A percentile compares a stretch with the other conserved stretches of the same genome.
These are phyloP conservation scores for Euphorbia peplus DNA, from an alignment of 345 rosid genomes.

Conservation along the genomic window DNA sequence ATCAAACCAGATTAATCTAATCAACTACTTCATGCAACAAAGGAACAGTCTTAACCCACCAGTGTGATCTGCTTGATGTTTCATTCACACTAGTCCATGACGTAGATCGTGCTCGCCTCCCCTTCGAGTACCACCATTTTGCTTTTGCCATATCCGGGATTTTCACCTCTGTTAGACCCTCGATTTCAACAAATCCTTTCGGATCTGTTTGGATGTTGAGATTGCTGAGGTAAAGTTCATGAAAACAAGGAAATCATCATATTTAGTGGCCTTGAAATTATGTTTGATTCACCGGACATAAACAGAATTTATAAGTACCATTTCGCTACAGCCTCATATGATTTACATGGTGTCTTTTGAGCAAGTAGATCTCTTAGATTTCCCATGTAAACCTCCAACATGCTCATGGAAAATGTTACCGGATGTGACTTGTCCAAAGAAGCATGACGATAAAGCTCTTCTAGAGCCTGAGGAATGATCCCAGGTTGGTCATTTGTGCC, in stretches of 20 bases:
- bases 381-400: slow-evolving; percentile 95
- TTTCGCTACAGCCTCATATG: slow-evolving; percentile 39
- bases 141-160: slow-evolving; percentile 59
- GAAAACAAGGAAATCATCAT: slow-evolving; percentile 25
- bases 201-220: slow-evolving; percentile 88
- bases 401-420: slow-evolving; percentile 71
- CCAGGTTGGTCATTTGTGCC: slow-evolving; percentile 68
- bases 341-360: slow-evolving; percentile 45
- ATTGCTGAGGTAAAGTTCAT: slow-evolving; percentile 51
- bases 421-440: slow-evolving; percentile 44
- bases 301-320: slow-evolving; percentile 38
- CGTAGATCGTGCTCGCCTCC: slow-evolving; percentile 68
- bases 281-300: neutral
- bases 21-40: slow-evolving; percentile 7
- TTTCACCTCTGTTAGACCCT: slow-evolving; percentile 74
- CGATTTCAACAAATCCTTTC: slow-evolving; percentile 76
- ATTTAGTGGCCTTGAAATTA: neutral
- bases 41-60: slow-evolving; percentile 51
- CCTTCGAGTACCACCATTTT: slow-evolving; percentile 76
- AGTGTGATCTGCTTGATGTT: slow-evolving; percentile 88
- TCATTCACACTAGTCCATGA: slow-evolving; percentile 88
- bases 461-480: slow-evolving; percentile 68
- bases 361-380: slow-evolving; percentile 70
- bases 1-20: slow-evolving; percentile 30
- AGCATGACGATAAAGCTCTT: slow-evolving; percentile 55